A percentile compares a stretch with the other conserved stretches of the same genome.
These are phyloP conservation scores for Ophiostoma ulmi DNA, from an alignment of 2,329 filamentous ascomycete genomes.

Conservation along the genomic window DNA sequence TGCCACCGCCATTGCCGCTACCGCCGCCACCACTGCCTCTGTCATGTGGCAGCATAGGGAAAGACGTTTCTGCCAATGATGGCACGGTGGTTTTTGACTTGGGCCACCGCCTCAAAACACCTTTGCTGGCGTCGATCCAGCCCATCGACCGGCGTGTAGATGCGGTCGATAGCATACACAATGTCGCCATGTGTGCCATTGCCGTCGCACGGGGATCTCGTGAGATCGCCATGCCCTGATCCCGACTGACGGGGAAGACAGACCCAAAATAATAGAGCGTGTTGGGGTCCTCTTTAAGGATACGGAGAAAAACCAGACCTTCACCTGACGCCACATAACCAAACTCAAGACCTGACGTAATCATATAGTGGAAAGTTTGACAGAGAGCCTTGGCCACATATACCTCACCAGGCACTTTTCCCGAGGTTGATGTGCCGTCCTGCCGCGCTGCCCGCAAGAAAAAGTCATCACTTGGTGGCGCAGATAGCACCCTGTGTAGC, in stretches of 20 bases:
- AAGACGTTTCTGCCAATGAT: too few species aligned
- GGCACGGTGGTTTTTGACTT: too few species aligned
- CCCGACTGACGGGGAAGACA: background rate
- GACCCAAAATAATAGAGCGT: slow-evolving; percentile 23
- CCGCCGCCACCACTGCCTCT: too few species aligned
- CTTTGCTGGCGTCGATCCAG: slow-evolving; percentile 15
- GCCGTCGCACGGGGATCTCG: slow-evolving; percentile 18
- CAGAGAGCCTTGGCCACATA: slow-evolving; percentile 19
- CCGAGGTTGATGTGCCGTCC: background rate
- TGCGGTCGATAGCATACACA: slow-evolving; percentile 13
- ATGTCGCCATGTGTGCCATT: slow-evolving; percentile 14
- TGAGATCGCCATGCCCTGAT: background rate
- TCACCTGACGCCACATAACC: slow-evolving; percentile 24
- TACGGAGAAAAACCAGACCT: slow-evolving; percentile 22
- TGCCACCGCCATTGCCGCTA: too few species aligned
- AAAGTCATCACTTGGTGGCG: slow-evolving; percentile 22
- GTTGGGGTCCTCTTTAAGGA: slow-evolving; percentile 17
- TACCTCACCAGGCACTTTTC: background rate
- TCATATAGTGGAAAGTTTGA: slow-evolving; percentile 25
- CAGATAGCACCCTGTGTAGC: slow-evolving; percentile 9
- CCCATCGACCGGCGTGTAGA: background rate
- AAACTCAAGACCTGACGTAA: slow-evolving; percentile 20
- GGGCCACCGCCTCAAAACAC: slow-evolving; percentile 16
- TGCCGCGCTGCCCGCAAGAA: slow-evolving; percentile 15
- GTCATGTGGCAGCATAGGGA: too few species aligned